Base-by-base conservation (phyloP, 257 asterid species). In the Solanum pinnatisectum region DNA sequence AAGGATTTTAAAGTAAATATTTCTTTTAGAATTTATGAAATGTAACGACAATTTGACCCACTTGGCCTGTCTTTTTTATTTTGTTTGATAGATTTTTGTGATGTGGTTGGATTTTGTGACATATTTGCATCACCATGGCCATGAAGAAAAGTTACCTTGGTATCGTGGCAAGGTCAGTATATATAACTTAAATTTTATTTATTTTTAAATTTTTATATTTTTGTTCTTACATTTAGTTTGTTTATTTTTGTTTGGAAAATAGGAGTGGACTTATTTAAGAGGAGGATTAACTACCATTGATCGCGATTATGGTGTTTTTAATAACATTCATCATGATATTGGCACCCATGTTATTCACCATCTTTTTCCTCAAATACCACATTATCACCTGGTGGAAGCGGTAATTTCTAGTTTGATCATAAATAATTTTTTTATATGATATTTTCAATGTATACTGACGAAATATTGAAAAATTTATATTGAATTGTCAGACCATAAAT, bases 311-410 rank as follows among this genome's bases (percentile, higher is more conserved):
- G 99, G 99, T 68, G 72, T 90, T 88, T 90, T 96, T 56, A 96
- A 96, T 89, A 95, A 93, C 40, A 92, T 96, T 83, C 99, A 96
- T 25, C 99, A 95, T 63, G 98, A 95, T 67, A 94, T 96, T 89
- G 99, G 99, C 88, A 95, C 98, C 73, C 99, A 96, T 39, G 98
- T 96, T 72, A 91, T 95, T 27, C 98, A 96, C 89, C 99, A 96
- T 79, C 95, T 96, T 44, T 96, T 96, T 67, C 99, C 99, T 88
- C 99, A 95, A 91, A 96, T 95, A 88, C 98, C 98, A 65, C 99
- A 96, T 87, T 96, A 96, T 82, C 98, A 96, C 90, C 84, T 96
- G 8, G 90, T 89, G 1, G 99, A 96, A 85, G 98, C 99, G 90
- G 99, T 96, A 89, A 87, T 90, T 59, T 42, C 63, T 11, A 60